Evolutionary conservation across 1,284 basidiomycete genomes (phyloP), one percentile per base, ranked within the genome.

Genomic region (Peniophora sp.): DNA sequence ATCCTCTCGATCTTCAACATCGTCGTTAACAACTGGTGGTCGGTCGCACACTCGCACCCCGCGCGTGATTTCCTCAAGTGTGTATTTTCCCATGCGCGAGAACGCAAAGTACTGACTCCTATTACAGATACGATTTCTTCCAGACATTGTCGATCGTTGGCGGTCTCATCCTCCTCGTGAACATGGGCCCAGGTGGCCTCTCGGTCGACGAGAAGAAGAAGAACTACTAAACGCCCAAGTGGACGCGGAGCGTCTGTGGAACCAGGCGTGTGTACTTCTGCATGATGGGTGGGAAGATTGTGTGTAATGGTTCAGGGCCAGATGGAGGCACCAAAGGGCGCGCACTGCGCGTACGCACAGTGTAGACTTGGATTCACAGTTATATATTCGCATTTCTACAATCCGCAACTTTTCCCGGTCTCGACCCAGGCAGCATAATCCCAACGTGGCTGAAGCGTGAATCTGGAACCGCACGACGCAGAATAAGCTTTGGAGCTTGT

Each of bases 141-240:
- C 92, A 94, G 69, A 95, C 92, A 24, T 74, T 94, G 35, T 95
- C 92, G 24, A 99, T 99, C 62, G 95, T 99, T 50, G 97, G 97
- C 54, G 97, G 97, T 51, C 82, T 99, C 27, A 85, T 99, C 57
- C 82, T 99, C 54, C 83, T 99, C 50, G 95, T 98, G 60, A 98
- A 97, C 77, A 95, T 97, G 81, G 97, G 97, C 60, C 94, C 97
- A 47, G 88, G 95, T 54, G 96, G 96, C 57, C 78, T 98, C 57
- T 98, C 96, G 8, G 90, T 99, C 54, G 97, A 99, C 72, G 95
- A 98, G 78, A 97, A 98, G 80, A 98, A 98, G 80, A 98, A 97
- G 81, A 93, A 83, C 24, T 92, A 79, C 60, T 89, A 66, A 68
- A 47, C 47, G 23, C 17, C 23, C 18, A 15, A 41, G 37, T n/a